phyloP scores from a whole-genome alignment of 176 grass and related monocot species.

The Bonia amplexicaulis region DNA sequence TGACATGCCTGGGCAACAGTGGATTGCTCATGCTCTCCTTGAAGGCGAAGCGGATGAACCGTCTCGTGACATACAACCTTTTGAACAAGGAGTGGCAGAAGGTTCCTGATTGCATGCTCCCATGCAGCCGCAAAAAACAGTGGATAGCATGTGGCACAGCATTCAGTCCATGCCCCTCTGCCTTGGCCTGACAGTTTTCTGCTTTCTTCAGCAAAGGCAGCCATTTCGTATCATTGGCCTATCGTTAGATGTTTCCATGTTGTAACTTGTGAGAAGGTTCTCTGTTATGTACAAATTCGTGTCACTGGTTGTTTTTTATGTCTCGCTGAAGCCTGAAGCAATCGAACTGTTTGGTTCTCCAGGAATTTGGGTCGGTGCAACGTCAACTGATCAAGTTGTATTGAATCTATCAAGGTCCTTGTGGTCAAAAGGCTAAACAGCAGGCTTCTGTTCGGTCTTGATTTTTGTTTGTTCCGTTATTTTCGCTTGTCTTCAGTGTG shows the following conservation, averaged over 20 bases:
- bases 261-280: background rate
- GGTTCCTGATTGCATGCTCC: constrained; percentile 72
- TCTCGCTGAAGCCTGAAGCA: constrained; percentile 21
- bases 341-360: background rate
- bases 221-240: constrained; percentile 13
- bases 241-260: constrained; percentile 14
- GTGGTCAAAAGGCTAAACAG: background rate
- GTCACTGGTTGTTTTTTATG: constrained; percentile 14
- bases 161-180: constrained; percentile 68
- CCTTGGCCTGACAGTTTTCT: constrained; percentile 52
- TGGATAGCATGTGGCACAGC: constrained; percentile 87
- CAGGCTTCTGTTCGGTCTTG: constrained; percentile 7
- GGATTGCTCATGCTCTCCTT: constrained; percentile 97
- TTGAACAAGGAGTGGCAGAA: constrained; percentile 79
- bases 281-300: constrained; percentile 32
- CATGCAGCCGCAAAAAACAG: constrained; percentile 58
- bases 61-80: constrained; percentile 74
- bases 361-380: constrained; percentile 2
- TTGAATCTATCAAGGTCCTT: background rate
- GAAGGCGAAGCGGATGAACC: constrained; percentile 76
- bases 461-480: constrained; percentile 1
- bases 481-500: background rate
- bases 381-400: background rate
- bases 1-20: constrained; percentile 94
- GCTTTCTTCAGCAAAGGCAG: constrained; percentile 3